Evolutionary conservation across 2,329 filamentous ascomycete species (phyloP).

Genomic region (Rosellinia necatrix): DNA sequence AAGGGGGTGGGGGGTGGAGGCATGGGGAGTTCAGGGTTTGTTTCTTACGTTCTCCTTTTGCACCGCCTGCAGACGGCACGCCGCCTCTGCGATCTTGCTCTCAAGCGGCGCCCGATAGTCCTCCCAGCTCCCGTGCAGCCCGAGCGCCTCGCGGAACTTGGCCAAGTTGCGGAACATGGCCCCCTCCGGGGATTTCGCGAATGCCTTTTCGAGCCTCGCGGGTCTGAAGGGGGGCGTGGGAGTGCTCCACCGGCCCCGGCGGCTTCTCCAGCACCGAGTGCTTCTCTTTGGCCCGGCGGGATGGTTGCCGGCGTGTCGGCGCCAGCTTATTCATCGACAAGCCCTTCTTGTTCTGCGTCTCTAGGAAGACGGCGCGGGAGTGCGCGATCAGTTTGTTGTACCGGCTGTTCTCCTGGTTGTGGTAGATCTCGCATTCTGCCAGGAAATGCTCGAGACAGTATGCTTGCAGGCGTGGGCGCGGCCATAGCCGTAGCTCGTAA

Average conservation of each 20-base stretch:
- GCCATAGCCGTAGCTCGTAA: slow-evolving; percentile 28
- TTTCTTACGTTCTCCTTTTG: slow-evolving; percentile 6
- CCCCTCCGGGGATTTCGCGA: slow-evolving; percentile 16
- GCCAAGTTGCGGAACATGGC: slow-evolving; percentile 3
- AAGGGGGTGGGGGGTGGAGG: neutral
- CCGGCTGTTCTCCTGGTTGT: slow-evolving; percentile 28
- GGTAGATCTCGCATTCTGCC: slow-evolving; percentile 36
- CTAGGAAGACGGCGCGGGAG: slow-evolving; percentile 4
- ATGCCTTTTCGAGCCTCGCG: no score
- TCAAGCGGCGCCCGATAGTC: slow-evolving; percentile 7
- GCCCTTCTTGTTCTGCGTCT: slow-evolving; percentile 16
- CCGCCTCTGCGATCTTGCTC: slow-evolving; percentile 1
- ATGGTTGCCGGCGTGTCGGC: slow-evolving; percentile 33
- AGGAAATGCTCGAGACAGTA: slow-evolving; percentile 38
- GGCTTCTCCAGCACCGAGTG: neutral
- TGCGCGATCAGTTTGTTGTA: slow-evolving; percentile 22
- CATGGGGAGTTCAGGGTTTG: neutral
- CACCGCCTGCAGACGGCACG: neutral
- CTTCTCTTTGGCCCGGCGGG: slow-evolving; percentile 31
- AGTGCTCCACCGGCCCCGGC: neutral
- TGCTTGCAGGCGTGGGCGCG: slow-evolving; percentile 29
- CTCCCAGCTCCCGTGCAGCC: slow-evolving; percentile 14
- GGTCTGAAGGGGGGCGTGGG: no score
- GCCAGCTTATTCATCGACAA: slow-evolving; percentile 1
- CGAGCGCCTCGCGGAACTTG: slow-evolving; percentile 5